Conservation (phyloP, 805 yeast genomes). For the Candida sonorensis region DNA sequence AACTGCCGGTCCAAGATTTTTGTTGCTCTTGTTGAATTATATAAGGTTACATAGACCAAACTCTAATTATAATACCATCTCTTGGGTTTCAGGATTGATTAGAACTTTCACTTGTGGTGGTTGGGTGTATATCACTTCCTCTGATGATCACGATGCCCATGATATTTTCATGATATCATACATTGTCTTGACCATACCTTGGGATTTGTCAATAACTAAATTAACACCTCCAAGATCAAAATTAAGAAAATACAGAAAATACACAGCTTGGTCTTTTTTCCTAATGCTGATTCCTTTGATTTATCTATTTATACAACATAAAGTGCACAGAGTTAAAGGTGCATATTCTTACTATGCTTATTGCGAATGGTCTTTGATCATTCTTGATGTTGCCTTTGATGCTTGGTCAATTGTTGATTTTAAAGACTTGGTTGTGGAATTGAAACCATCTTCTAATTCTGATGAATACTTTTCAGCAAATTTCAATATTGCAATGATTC, state of each 20-base stretch:
- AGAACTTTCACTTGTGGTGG: constrained; percentile 97
- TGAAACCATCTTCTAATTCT: constrained; percentile 20
- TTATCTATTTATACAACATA: constrained; percentile 88
- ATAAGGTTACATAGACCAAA: constrained; percentile 35
- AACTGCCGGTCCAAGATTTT: constrained; percentile 88
- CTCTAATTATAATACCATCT: constrained; percentile 33
- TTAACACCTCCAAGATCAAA: constrained; percentile 39
- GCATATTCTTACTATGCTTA: constrained; percentile 94
- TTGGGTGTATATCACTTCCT: constrained; percentile 95
- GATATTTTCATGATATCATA: constrained; percentile 93
- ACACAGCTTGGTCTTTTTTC: constrained; percentile 58
- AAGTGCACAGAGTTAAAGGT: constrained; percentile 81
- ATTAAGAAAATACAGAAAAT: constrained; percentile 44
- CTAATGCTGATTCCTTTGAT: constrained; percentile 72
- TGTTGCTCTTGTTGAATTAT: constrained; percentile 48
- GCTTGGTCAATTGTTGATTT: constrained; percentile 73
- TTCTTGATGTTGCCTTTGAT: constrained; percentile 82
- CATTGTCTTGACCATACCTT: constrained; percentile 83
- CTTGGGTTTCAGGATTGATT: constrained; percentile 60
- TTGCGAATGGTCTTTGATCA: constrained; percentile 86
- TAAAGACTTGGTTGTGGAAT: constrained; percentile 44
- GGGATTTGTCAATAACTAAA: constrained; percentile 63
- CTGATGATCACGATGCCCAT: constrained; percentile 95
- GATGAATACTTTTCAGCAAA: constrained; percentile 22
- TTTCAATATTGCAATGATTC: constrained; percentile 15